These are phyloP conservation scores for Colletotrichum sp. DNA, from an alignment of 2,329 filamentous ascomycete species.

Conservation along the genomic window DNA sequence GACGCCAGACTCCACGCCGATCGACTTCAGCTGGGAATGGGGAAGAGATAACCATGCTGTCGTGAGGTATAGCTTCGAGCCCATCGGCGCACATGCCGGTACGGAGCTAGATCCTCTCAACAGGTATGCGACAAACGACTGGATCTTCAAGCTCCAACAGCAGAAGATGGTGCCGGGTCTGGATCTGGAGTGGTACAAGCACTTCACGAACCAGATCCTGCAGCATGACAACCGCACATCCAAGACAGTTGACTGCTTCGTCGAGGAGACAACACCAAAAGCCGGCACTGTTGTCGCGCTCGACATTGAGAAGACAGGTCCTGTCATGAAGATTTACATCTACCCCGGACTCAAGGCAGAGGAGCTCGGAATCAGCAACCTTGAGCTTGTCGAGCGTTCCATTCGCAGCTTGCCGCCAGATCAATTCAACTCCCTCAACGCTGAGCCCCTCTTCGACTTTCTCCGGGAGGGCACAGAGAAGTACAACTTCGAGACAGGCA, in stretches of 20 bases:
- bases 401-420: conserved; percentile 3
- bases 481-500: conserved; percentile 17
- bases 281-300: conserved; percentile 12
- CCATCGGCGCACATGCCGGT: conserved; percentile 9
- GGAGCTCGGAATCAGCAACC: conserved; percentile 15
- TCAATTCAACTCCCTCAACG: not conserved
- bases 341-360: conserved; percentile 14
- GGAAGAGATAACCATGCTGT: not conserved
- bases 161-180: conserved; percentile 11
- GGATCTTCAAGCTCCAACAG: conserved; percentile 9
- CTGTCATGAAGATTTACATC: conserved; percentile 19
- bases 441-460: conserved; percentile 5
- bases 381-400: conserved; percentile 8
- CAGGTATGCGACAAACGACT: conserved; percentile 12
- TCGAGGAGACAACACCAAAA: conserved; percentile 14
- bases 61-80: conserved; percentile 14
- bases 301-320: conserved; percentile 17
- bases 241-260: conserved; percentile 7
- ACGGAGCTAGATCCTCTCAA: conserved; percentile 17
- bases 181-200: conserved; percentile 15
- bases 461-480: conserved; percentile 3
- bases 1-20: conserved; percentile 12
- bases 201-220: conserved; percentile 12
- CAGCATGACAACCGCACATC: not conserved
- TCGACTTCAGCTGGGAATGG: conserved; percentile 22